A percentile compares a stretch with the other conserved stretches of the same genome.
phyloP scores from a whole-genome alignment of 805 yeast genomes.

The Sugiyamaella qingdaonensis region DNA sequence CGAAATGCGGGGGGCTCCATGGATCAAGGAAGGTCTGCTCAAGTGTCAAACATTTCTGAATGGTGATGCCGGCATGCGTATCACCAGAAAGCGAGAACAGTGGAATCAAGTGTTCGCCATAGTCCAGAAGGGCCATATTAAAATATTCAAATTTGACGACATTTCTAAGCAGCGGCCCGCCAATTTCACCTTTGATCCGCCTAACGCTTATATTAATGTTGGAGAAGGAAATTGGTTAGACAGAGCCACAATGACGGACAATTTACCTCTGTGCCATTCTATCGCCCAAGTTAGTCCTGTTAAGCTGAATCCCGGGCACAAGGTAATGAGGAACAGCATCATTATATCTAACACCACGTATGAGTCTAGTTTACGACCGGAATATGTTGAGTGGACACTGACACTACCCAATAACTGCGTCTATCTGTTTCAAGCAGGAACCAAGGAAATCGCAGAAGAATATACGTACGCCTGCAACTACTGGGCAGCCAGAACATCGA shows the following conservation, averaged over 20 bases:
- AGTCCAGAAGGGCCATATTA: conserved; percentile 59
- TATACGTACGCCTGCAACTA: conserved; percentile 76
- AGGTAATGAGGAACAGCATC: conserved; percentile 2
- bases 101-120: conserved; percentile 56
- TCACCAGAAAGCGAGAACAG: conserved; percentile 25
- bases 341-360: conserved; percentile 8
- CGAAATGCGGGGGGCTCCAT: conserved; percentile 69
- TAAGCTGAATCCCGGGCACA: neutral
- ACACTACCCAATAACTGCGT: conserved; percentile 44
- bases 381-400: conserved; percentile 47
- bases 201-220: conserved; percentile 6
- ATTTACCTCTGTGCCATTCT: conserved; percentile 45
- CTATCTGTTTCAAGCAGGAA: conserved; percentile 60
- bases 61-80: conserved; percentile 16
- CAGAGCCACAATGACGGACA: conserved; percentile 53
- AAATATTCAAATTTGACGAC: conserved; percentile 24
- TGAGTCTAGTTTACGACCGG: conserved; percentile 7
- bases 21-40: conserved; percentile 69
- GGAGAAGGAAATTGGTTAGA: conserved; percentile 70
- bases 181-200: conserved; percentile 7
- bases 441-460: conserved; percentile 60
- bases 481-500: conserved; percentile 83
- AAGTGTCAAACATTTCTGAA: conserved; percentile 27
- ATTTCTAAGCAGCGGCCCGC: conserved; percentile 2
- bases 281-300: conserved; percentile 36